Base-by-base conservation (phyloP, 257 asterid species). In the Capsicum chinense region DNA sequence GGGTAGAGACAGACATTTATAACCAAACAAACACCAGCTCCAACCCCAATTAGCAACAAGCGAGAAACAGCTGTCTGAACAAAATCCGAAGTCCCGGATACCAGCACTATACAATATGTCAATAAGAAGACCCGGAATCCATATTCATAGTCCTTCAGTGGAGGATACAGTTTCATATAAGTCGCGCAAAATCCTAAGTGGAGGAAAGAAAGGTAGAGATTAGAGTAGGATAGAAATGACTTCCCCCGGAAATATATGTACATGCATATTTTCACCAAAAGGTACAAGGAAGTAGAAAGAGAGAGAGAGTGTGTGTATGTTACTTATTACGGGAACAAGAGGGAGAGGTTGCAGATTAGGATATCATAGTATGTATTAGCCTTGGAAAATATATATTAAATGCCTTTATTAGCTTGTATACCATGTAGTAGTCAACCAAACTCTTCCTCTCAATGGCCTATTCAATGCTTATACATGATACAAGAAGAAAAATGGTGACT, bases 111-210 rank as follows among this genome's bases (percentile, higher is more conserved):
- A 80, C 98, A 92, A 78, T 92, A 95, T 57, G 98, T 93, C 91
- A 95, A 88, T 84, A 95, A 85, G 94, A 95, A 95, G 6, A 95
- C 99, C 7, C 99, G 94, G 67, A 95, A 95, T 5, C 99, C 99
- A 67, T 95, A 95, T 86, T 95, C 99, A 47, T 95, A 95, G 78
- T 93, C 97, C 91, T 95, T 95, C 97, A 94, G 87, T 16, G 94
- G 93, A 1, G 99, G 98, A 87, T 88, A 85, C 79, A 94, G 69
- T 89, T 95, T 95, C 85, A 95, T 87, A 90, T 90, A 95, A 86
- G 93, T 94, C 1, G 97, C 94, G 2, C 83, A 67, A 87, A 90
- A 91, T 83, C 89, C 86, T 62, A 67, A 84, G 85, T 19, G 52
- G 33, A 0, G n/a, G 71, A 44, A 42, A n/a, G 39, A 47, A 3